Evolutionary conservation across 2,329 filamentous ascomycete genomes (phyloP).

Genomic region (Pestalotiopsis sp.): DNA sequence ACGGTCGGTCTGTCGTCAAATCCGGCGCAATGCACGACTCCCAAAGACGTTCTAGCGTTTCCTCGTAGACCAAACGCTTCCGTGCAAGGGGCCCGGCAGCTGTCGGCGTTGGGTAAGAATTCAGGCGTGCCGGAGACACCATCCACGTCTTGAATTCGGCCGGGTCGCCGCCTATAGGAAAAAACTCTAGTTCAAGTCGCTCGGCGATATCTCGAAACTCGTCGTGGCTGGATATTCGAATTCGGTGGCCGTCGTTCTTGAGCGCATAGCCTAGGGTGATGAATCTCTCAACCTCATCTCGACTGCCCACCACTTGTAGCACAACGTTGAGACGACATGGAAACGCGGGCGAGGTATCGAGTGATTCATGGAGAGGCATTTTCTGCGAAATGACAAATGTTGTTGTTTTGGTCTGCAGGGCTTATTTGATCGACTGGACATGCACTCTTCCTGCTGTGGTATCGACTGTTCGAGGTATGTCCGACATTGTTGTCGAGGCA

Average conservation of each 20-base stretch:
- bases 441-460: too few species aligned
- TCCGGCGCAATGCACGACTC: constrained; percentile 77
- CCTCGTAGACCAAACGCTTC: constrained; percentile 60
- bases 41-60: constrained; percentile 84
- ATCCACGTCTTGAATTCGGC: constrained; percentile 71
- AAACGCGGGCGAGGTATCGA: too few species aligned
- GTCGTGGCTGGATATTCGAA: constrained; percentile 73
- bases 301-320: constrained; percentile 74
- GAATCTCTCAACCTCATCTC: constrained; percentile 77
- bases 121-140: constrained; percentile 40
- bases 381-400: too few species aligned
- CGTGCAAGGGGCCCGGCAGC: constrained; percentile 37
- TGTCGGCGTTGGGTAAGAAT: constrained; percentile 37
- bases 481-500: too few species aligned
- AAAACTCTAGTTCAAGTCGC: constrained; percentile 72
- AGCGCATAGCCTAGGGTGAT: constrained; percentile 68
- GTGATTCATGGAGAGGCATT: too few species aligned
- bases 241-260: constrained; percentile 68
- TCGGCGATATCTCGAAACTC: constrained; percentile 70
- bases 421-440: too few species aligned
- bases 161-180: constrained; percentile 75
- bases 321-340: constrained; percentile 62
- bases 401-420: too few species aligned
- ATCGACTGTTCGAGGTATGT: too few species aligned
- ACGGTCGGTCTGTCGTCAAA: constrained; percentile 53